Conservation (phyloP, 768 basidiomycete species). For the Xerocomus potaroensis region DNA sequence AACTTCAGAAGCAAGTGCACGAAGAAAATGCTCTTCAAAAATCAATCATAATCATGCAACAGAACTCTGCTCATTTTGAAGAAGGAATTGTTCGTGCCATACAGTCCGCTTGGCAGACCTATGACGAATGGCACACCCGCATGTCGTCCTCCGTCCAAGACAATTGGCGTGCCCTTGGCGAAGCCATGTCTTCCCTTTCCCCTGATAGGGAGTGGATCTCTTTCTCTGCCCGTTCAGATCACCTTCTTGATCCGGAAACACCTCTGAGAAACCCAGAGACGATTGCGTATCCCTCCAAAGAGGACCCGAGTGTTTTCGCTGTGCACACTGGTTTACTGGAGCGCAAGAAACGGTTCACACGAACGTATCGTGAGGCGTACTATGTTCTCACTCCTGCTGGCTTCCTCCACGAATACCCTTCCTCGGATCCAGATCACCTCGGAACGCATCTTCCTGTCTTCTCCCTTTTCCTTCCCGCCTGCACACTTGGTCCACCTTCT, state of each 20-base stretch:
- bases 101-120: constrained; percentile 96
- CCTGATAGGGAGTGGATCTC: constrained; percentile 95
- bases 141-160: constrained; percentile 70
- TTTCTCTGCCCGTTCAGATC: constrained; percentile 89
- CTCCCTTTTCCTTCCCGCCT: constrained; percentile 87
- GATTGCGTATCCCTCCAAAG: constrained; percentile 86
- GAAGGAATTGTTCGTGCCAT: constrained; percentile 93
- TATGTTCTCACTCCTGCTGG: constrained; percentile 95
- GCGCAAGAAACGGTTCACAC: constrained; percentile 93
- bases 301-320: constrained; percentile 78
- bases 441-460: constrained; percentile 63
- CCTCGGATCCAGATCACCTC: constrained; percentile 61
- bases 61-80: constrained; percentile 95
- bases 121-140: constrained; percentile 89
- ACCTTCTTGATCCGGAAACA: constrained; percentile 95
- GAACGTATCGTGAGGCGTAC: constrained; percentile 78
- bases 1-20: constrained; percentile 88
- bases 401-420: constrained; percentile 88
- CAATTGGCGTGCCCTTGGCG: constrained; percentile 66
- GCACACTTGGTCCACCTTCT: constrained; percentile 92
- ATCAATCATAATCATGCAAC: constrained; percentile 96
- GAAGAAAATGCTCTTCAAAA: constrained; percentile 99
- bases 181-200: constrained; percentile 71
- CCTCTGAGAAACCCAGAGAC: constrained; percentile 75
- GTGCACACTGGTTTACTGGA: constrained; percentile 90